These are phyloP conservation scores for Dalechampia spathulata DNA, from an alignment of 441 rosid genomes.

Conservation along the genomic window DNA sequence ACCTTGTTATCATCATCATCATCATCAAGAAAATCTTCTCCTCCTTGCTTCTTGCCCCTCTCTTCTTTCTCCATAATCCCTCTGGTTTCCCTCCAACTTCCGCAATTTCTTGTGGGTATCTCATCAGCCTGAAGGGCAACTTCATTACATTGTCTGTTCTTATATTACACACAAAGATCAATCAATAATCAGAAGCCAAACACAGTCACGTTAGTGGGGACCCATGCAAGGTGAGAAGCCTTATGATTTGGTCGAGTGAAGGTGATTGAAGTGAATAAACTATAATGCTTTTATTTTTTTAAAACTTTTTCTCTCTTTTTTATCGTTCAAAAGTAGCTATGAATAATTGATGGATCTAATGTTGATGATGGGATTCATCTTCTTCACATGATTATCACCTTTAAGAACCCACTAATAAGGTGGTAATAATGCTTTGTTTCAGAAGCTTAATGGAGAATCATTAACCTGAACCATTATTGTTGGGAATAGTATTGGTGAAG, in stretches of 20 bases:
- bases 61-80: background rate
- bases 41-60: background rate
- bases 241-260: constrained; percentile 14
- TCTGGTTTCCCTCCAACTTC: too few species aligned
- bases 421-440: background rate
- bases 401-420: too few species aligned
- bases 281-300: background rate
- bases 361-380: background rate
- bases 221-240: constrained; percentile 1
- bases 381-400: background rate
- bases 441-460: background rate
- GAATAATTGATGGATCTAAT: background rate
- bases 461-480: background rate
- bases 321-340: constrained; percentile 8
- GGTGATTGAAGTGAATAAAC: constrained; percentile 15
- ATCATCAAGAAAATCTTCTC: background rate
- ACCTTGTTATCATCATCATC: background rate
- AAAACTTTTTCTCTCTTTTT: background rate
- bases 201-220: background rate
- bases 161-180: too few species aligned
- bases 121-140: background rate
- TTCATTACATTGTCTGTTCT: background rate
- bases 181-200: background rate
- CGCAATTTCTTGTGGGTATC: too few species aligned
- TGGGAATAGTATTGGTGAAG: background rate